Evolutionary conservation across 371 early-diverging fungal species (phyloP), one percentile per base, ranked within the genome.

Genomic region (Chytridium lagenaria): DNA sequence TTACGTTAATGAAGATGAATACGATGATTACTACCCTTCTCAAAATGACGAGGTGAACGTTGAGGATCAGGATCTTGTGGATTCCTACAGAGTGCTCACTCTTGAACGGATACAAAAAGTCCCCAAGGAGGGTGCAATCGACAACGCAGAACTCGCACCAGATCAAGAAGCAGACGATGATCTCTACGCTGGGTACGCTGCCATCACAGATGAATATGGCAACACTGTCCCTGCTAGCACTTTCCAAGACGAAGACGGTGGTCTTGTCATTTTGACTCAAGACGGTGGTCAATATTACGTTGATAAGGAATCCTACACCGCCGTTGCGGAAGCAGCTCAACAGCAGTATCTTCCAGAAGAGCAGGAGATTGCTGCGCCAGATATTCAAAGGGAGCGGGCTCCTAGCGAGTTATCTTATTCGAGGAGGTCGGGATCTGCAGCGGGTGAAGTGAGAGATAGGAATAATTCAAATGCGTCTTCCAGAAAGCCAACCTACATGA

Each of bases 191-290:
- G 57, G 57, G 10, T 55, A 55, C 57, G 57, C 57, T 26, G 57
- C 57, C 30, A 55, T 55, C 30, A 55, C 57, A 7, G 57, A 55
- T 23, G 57, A 55, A 23, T 55, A 55, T 23, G 57, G 57, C 16
- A 55, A 55, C 57, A 55, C 26, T 7, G 57, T 55, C 16, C 57
- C 57, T 55, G 57, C 57, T 5, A 55, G 57, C 26, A 26, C 57
- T 10, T 55, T 15, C 30, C 10, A 55, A 10, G 57, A 55, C 26
- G 57, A 55, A 7, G 30, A 55, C 10, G 57, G 57, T 7, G 57
- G 57, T 7, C 26, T 55, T 7, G 57, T 55, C 26, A 55, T 55
- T 23, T 30, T 55, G 10, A 55, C 57, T 23, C 26, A 55, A 30
- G 26, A 55, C 23, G 57, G 57, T 10, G 57, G 30, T 7, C 15